Evolutionary conservation across 1,284 basidiomycete genomes (phyloP), one percentile per base, ranked within the genome.

Genomic region (Agaricales sp.): DNA sequence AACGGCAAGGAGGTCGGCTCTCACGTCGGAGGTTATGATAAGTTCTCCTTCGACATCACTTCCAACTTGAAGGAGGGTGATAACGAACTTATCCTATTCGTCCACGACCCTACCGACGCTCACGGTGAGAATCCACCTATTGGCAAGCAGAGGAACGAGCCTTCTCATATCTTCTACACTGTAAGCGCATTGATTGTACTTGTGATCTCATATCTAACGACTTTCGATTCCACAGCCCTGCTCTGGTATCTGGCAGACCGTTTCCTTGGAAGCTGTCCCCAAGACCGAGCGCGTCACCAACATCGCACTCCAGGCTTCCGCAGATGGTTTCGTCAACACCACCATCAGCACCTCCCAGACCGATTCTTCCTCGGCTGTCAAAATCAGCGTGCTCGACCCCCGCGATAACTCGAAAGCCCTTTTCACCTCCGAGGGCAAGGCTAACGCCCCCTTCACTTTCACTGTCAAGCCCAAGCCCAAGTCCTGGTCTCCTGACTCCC

Each of bases 211-310:
- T 49, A 3, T 30, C 25, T 44, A 26, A 37, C n/a, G 30, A 35
- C 11, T n/a, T 35, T 11, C n/a, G 8, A 19, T 14, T 8, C 24
- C 37, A n/a, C 41, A 54, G 53, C 51, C 53, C 2, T 54, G 51
- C 47, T 49, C 49, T 1, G 53, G 53, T 12, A 54, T 54, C 44
- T 54, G 53, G 53, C 53, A 54, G 30, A 54, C 53, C n/a, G 53
- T 54, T 23, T 54, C 51, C 20, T 22, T 54, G 38, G 53, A 54
- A 37, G 22, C 53, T 2, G 53, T 52, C 1, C 51, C 53, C 4
- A 48, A 38, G 23, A 11, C 49, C 3, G 53, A 51, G 21, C 47
- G 49, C 50, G 51, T 54, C 43, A 53, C 53, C 21, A 26, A 48
- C 37, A 49, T 54, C 47, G 11, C 37, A 12, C 46, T 54, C 35